Base-by-base conservation (phyloP, 1,284 basidiomycete genomes). In the Boletus holoroseus region DNA sequence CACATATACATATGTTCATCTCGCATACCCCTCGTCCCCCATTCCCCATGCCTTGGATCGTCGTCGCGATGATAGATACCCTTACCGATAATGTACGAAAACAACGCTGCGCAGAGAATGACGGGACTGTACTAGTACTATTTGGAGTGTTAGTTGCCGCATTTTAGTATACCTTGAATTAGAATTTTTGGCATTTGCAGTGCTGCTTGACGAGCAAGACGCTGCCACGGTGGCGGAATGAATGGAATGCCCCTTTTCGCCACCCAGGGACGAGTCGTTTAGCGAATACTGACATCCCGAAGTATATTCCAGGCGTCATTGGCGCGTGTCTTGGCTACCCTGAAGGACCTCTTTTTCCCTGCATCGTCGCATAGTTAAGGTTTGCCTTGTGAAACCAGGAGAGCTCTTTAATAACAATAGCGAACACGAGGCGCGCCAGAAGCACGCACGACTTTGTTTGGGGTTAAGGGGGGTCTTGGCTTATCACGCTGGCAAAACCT, bases 81-180 rank as follows among this genome's bases (percentile, higher is more conserved):
- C 66, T 49, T 36, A 36, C 50, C 45, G 50, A 62, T 50, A 50
- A 53, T 63, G 62, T 63, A 64, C 55, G 61, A 62, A 64, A 62
- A 56, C 43, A 44, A 62, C 20, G 40, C 53, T 50, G 53, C 59
- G 64, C 51, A 65, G 58, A 54, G 61, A 67, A 59, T 13, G 64
- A 58, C 46, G 36, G 64, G 67, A 64, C 60, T 68, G 67, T 68
- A 64, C 65, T 52, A 64, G 50, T 64, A 68, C 50, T 53, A 66
- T 51, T 50, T 30, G 61, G 64, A 63, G 49, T 62, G 59, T 63
- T 66, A 63, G 53, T 63, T 64, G 51, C 24, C 44, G 51, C 62
- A 63, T 54, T 47, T 56, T 67, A 68, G 66, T 64, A 64, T 64
- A 68, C 67, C 67, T 64, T 60, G 67, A 68, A 68, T 54, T 68